phyloP scores from a whole-genome alignment of 2,329 filamentous ascomycete genomes.

The Gaeumannomyces tritici region DNA sequence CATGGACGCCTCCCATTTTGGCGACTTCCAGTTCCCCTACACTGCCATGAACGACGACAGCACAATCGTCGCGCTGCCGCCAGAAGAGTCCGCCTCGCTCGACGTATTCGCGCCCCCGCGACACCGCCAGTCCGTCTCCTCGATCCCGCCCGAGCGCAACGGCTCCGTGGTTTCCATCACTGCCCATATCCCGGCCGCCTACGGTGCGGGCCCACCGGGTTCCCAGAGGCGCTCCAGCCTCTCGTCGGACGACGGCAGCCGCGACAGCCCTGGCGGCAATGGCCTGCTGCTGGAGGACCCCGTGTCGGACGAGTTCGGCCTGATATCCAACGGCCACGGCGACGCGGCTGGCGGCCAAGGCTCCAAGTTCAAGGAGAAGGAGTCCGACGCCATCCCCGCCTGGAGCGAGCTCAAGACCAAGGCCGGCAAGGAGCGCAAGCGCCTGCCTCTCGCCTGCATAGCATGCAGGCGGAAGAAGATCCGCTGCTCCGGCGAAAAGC shows the following conservation, averaged over 20 bases:
- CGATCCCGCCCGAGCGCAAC: conserved; percentile 23
- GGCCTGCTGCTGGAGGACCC: conserved; percentile 37
- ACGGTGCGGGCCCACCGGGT: conserved; percentile 11
- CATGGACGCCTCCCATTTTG: conserved; percentile 39
- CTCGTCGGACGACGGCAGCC: conserved; percentile 33
- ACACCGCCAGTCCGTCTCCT: conserved; percentile 22
- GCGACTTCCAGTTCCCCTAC: conserved; percentile 44
- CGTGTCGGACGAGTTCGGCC: conserved; percentile 48
- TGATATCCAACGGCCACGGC: conserved; percentile 32
- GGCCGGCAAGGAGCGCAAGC: conserved; percentile 91
- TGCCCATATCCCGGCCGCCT: conserved; percentile 7
- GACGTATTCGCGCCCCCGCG: conserved; percentile 21
- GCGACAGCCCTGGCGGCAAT: conserved; percentile 31
- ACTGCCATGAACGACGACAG: conserved; percentile 30
- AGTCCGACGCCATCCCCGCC: conserved; percentile 45
- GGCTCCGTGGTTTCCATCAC: conserved; percentile 23
- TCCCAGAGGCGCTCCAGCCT: conserved; percentile 15
- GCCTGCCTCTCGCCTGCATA: conserved; percentile 87
- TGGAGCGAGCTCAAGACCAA: conserved; percentile 85
- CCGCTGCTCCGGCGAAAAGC: conserved; percentile 93
- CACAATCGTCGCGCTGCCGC: conserved; percentile 29
- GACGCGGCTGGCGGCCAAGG: conserved; percentile 43
- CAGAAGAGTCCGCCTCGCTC: conserved; percentile 15
- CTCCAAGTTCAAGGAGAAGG: conserved; percentile 42
- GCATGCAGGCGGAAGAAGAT: conserved; percentile 97